A percentile compares a stretch with the other conserved stretches of the same genome.
Evolutionary conservation across 2,329 filamentous ascomycete species (phyloP).

Genomic region (Nothophoma quercina): DNA sequence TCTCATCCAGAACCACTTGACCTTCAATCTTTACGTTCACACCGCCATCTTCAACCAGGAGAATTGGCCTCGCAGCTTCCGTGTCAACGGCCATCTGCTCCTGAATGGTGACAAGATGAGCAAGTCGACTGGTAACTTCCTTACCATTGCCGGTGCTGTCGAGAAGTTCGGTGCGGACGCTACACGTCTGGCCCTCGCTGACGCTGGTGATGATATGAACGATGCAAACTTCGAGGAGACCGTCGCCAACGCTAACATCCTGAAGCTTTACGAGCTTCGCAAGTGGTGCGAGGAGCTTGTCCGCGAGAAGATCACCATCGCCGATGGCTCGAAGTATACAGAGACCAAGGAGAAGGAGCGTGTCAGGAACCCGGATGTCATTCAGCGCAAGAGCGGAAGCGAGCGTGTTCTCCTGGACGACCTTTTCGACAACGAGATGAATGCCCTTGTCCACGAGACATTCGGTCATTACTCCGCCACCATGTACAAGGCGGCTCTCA

Average conservation of each 20-base stretch:
- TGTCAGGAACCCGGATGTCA: conserved; percentile 61
- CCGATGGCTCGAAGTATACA: conserved; percentile 53
- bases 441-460: conserved; percentile 79
- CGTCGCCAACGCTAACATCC: conserved; percentile 89
- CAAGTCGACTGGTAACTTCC: conserved; percentile 96
- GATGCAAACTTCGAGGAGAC: conserved; percentile 98
- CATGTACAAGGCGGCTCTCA: conserved; percentile 52
- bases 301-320: conserved; percentile 63
- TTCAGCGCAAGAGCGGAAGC: conserved; percentile 72
- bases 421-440: conserved; percentile 93
- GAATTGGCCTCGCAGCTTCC: conserved; percentile 87
- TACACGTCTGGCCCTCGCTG: conserved; percentile 86
- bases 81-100: conserved; percentile 91
- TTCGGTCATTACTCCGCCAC: conserved; percentile 73
- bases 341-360: conserved; percentile 52
- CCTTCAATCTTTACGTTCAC: conserved; percentile 95
- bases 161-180: conserved; percentile 96
- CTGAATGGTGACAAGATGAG: conserved; percentile 99
- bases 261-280: conserved; percentile 81
- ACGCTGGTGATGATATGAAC: conserved; percentile 91
- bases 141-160: conserved; percentile 85
- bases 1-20: conserved; percentile 78
- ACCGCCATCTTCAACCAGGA: conserved; percentile 85
- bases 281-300: conserved; percentile 92
- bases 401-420: conserved; percentile 81